Evolutionary conservation across 495 filamentous ascomycete genomes (phyloP), one percentile per base, ranked within the genome.

Genomic region (Zalerion maritima): DNA sequence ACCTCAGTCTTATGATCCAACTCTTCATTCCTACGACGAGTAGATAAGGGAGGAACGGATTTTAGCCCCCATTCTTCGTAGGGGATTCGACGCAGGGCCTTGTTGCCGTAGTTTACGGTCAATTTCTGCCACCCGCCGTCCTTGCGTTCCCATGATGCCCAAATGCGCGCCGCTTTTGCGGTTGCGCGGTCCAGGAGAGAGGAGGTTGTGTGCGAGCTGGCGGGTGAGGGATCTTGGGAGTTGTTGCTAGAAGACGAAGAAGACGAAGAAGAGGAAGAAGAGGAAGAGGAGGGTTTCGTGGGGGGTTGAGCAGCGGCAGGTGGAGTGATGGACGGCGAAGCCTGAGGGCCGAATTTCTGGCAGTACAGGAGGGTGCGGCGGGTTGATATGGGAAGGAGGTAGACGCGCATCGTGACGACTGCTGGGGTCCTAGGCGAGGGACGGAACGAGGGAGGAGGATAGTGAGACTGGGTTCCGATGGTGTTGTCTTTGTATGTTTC

Each of bases 21-120:
- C 42, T 78, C 71, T 31, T 75, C 66, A 24, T 69, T 57, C 37
- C 64, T 62, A 26, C 70, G 63, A 32, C 73, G 69, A 20, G 71
- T 60, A 15, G 70, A 84, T 31, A 93, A 58, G 18, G 89, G 80
- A 3, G 89, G 89, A 21, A 97, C 78, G 30, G 82, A 87, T 55
- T 96, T 96, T 26, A 97, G 58, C 0, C 82, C 87, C 71, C 89
- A 99, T 78, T 99, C 89, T 56, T 94, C 81, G 50, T 78, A 94
- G 2, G 87, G 82, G 41, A 99, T 86, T 22, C 82, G 70, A 43
- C 78, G 77, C 29, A 96, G 67, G 6, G 80, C 67, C 16, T 70
- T 62, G 58, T 96, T 94, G 16, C 91, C 89, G 50, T 86, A 89
- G 29, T 62, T 62, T 13, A 86, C 86, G 17, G 94, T 60, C 35